Evolutionary conservation across 192 early-diverging fungal species (phyloP), one percentile per base, ranked within the genome.

Genomic region (Gaertneriomyces semiglobifer): DNA sequence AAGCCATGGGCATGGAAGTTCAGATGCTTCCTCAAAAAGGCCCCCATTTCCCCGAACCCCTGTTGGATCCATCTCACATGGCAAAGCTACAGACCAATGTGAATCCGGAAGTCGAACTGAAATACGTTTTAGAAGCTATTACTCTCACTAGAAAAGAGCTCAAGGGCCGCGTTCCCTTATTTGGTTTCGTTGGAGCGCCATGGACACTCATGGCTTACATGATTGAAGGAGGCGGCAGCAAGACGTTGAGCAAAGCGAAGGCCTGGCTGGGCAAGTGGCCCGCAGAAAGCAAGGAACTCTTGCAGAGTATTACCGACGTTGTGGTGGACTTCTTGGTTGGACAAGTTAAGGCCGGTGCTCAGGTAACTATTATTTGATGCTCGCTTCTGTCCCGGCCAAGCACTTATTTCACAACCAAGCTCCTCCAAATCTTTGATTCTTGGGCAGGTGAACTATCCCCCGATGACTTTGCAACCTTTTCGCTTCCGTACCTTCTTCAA

Each of bases 171-270:
- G 91, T 92, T 11, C 94, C 96, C 45, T 80, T 99, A 68, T 86
- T 94, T 73, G 96, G 96, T 12, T 99, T 99, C 69, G 85, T 86
- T n/a, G 96, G 96, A 16, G 93, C 93, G 0, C 96, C 96, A 6
- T 99, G 96, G 96, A 99, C 96, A 33, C 80, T 99, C 51, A 91
- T 97, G 90, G 92, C 93, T 7, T 99, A 99, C 69, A 97, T 97
- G 94, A 89, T 99, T 71, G 96, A 99, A 75, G 96, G 96, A 44
- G 92, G 93, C 41, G 92, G 96, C 8, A 92, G 91, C 74, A 95
- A 93, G 74, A 93, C 87, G 1, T 79, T 95, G 61, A 83, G 88
- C 19, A 90, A 90, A 76, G 90, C 94, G 40, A 99, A 99, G 76
- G 70, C 84, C 6, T 99, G 93, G 93, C 81, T 99, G 44, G 92